A percentile compares a stretch with the other conserved stretches of the same genome.
Conservation (phyloP, 495 filamentous ascomycete genomes). For the Gamarada debralockiae region DNA sequence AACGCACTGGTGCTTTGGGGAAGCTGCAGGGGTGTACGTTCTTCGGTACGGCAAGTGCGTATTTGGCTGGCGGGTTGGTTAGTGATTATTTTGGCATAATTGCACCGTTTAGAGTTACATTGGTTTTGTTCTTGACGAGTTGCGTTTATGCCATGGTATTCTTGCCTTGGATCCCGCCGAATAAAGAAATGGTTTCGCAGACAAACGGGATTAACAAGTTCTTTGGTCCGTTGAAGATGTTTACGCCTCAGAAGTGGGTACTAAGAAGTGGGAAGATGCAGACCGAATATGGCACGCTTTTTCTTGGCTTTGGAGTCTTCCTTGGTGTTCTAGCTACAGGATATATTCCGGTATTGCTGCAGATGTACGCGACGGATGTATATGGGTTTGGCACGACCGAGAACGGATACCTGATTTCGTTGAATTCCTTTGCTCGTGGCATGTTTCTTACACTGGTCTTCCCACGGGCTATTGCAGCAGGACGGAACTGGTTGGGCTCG, state of each 20-base stretch:
- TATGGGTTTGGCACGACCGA: conserved; percentile 49
- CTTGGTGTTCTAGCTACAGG: conserved; percentile 52
- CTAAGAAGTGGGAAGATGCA: conserved; percentile 35
- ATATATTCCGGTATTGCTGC: conserved; percentile 46
- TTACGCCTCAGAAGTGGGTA: conserved; percentile 42
- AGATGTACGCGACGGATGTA: conserved; percentile 50
- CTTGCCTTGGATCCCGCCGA: conserved; percentile 38
- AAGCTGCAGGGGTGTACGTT: conserved; percentile 50
- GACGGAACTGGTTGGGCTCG: conserved; percentile 41
- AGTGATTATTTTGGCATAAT: conserved; percentile 46
- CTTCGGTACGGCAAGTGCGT: conserved; percentile 51
- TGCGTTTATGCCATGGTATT: conserved; percentile 33
- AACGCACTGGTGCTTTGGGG: conserved; percentile 50
- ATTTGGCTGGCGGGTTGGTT: conserved; percentile 47
- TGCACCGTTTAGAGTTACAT: conserved; percentile 48
- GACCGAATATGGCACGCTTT: conserved; percentile 46
- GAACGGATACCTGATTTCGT: conserved; percentile 50
- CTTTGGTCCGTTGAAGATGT: conserved; percentile 50
- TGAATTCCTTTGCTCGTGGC: conserved; percentile 47
- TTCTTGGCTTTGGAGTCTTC: conserved; percentile 51
- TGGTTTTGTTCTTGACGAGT: conserved; percentile 39
- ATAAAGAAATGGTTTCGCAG: conserved; percentile 18
- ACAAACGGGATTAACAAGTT: conserved; percentile 34
- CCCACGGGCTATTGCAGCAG: conserved; percentile 46
- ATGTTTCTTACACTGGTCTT: conserved; percentile 51